Base-by-base conservation (phyloP, 1,284 basidiomycete genomes). In the Tilletiaria anomala region DNA sequence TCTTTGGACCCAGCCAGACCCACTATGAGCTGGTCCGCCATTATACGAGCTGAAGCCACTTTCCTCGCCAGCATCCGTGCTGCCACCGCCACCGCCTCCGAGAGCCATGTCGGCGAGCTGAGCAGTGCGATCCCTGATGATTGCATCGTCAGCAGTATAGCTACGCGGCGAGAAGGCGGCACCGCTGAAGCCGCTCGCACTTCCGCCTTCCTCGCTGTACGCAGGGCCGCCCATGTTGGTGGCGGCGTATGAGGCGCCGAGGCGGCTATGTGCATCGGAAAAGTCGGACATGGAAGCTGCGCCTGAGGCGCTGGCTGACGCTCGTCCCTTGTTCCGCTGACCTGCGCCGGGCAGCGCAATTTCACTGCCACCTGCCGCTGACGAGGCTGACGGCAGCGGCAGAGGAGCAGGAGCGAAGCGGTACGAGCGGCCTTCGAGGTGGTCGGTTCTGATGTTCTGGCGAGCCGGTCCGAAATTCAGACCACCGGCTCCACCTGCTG, bases 51-150 rank as follows among this genome's bases (percentile, higher is more conserved):
- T 15, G 10, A 32, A 29, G 2, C 39, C 43, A 11, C 52, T 44
- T 5, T 52, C 50, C 35, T 58, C 48, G 21, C 45, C 53, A 31
- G 44, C 45, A 19, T 51, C 40, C 6, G 36, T 23, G 16, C 43
- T 44, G 2, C 34, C 32, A 4, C 37, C 47, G n/a, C n/a, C n/a
- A 16, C 51, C 50, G 18, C 56, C 59, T 19, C 61, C 47, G 32
- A 65, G 46, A 21, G 54, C 54, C 52, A 58, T 51, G 10, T 54
- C 60, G 2, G 61, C 63, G 1, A 65, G 50, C 19, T 56, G 58
- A 8, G 63, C 63, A 0, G 63, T 65, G 8, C 53, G 48, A 26
- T 55, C 59, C 5, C 63, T 51, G 23, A 65, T 64, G 3, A 52
- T 53, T 14, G 48, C 47, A 4, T 48, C 51, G 3, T 57, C 61